Conservation (phyloP, 176 grass and related monocot genomes). For the Miscanthus lutarioriparius region DNA sequence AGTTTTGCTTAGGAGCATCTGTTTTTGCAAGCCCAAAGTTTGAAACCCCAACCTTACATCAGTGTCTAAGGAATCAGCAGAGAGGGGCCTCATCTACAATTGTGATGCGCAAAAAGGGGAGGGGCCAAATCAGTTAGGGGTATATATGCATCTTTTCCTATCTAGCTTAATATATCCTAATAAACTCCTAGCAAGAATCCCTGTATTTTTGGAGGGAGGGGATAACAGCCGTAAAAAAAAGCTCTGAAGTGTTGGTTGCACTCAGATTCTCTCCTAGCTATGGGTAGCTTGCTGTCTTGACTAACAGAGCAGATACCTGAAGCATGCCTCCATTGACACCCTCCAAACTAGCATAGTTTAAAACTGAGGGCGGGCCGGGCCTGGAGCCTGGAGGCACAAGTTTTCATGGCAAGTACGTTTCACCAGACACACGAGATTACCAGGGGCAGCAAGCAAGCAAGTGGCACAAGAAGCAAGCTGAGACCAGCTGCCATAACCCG, state of each 20-base stretch:
- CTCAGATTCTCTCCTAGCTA: not conserved
- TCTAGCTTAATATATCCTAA: no score
- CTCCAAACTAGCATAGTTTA: slow-evolving; percentile 22
- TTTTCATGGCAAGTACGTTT: slow-evolving; percentile 40
- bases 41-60: no score
- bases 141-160: no score
- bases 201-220: no score
- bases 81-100: no score
- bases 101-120: no score
- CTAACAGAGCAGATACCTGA: slow-evolving; percentile 15
- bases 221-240: no score
- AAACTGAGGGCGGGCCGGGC: not conserved
- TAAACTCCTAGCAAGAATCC: no score
- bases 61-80: no score
- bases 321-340: not conserved
- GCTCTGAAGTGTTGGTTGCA: not conserved
- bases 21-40: no score
- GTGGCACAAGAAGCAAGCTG: slow-evolving; percentile 39
- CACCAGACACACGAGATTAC: slow-evolving; percentile 36
- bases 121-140: no score
- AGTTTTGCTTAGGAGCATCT: no score
- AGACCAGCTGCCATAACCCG: slow-evolving; percentile 10
- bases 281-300: not conserved
- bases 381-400: slow-evolving; percentile 32
- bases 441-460: slow-evolving; percentile 48